Conservation (phyloP, 768 basidiomycete genomes). For the Amanita polypyramis region DNA sequence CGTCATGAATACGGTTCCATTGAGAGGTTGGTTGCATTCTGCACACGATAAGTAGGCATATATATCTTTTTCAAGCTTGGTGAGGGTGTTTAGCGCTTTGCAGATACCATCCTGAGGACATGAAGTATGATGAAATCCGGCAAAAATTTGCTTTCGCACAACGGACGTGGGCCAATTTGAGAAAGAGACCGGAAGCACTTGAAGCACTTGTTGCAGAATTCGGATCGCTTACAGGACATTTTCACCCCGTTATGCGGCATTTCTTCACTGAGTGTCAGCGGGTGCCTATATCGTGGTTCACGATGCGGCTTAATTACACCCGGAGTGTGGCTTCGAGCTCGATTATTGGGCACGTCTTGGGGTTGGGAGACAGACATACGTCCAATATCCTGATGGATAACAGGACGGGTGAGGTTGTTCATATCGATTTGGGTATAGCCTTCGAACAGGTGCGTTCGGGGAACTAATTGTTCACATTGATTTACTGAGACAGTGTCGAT, state of each 20-base stretch:
- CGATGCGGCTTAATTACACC: slow-evolving; percentile 80
- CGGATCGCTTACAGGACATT: slow-evolving; percentile 28
- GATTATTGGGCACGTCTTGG: slow-evolving; percentile 88
- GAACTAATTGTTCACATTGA: slow-evolving; percentile 2
- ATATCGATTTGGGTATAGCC: slow-evolving; percentile 94
- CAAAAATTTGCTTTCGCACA: slow-evolving; percentile 21
- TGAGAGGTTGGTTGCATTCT: slow-evolving; percentile 47
- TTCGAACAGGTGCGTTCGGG: slow-evolving; percentile 71
- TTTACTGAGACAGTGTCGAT: background rate
- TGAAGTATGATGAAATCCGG: slow-evolving; percentile 22
- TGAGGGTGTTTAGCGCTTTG: background rate
- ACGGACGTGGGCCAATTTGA: slow-evolving; percentile 15
- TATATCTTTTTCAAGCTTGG: background rate
- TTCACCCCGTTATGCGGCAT: slow-evolving; percentile 86
- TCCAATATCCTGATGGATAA: slow-evolving; percentile 90
- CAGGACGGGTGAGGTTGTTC: slow-evolving; percentile 75
- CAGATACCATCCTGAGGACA: slow-evolving; percentile 51
- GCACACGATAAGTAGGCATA: slow-evolving; percentile 55
- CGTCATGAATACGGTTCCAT: slow-evolving; percentile 64
- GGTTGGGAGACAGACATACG: slow-evolving; percentile 86
- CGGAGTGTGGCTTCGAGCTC: slow-evolving; percentile 90
- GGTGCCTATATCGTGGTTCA: slow-evolving; percentile 84
- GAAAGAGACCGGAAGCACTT: slow-evolving; percentile 7
- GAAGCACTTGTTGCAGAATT: slow-evolving; percentile 22
- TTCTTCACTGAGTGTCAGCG: slow-evolving; percentile 90